Conservation (phyloP, 2,329 filamentous ascomycete genomes). For the Pestalotiopsis fici region DNA sequence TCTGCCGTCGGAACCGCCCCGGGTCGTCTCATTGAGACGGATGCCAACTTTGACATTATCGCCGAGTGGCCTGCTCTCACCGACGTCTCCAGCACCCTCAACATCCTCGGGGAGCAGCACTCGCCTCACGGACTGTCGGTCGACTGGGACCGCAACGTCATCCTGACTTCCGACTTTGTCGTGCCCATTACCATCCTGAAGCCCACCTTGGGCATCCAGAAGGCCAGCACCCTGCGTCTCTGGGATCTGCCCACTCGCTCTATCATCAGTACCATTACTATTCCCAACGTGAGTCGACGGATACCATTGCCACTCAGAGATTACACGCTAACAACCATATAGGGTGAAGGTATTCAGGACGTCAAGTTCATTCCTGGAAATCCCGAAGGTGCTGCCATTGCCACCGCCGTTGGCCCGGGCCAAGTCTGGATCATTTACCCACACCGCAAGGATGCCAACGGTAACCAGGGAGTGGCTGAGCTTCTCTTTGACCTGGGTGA, state of each 20-base stretch:
- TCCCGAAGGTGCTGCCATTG: conserved; percentile 57
- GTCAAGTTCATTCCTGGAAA: conserved; percentile 67
- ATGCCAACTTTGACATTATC: conserved; percentile 60
- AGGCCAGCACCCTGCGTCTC: conserved; percentile 59
- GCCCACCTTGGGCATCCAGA: conserved; percentile 53
- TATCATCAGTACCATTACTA: conserved; percentile 62
- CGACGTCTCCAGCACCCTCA: conserved; percentile 52
- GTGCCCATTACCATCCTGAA: conserved; percentile 63
- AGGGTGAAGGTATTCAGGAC: conserved; percentile 60
- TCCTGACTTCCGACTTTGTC: conserved; percentile 64
- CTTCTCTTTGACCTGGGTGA: conserved; percentile 59
- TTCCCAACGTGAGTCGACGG: conserved; percentile 47
- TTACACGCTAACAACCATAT: background rate
- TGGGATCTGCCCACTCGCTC: conserved; percentile 55
- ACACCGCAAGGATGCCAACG: conserved; percentile 53
- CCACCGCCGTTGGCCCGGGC: conserved; percentile 60
- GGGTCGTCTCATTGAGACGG: conserved; percentile 62
- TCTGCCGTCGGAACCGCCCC: conserved; percentile 58
- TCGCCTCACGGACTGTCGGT: conserved; percentile 60
- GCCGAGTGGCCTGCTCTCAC: conserved; percentile 56
- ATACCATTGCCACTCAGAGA: too few species aligned
- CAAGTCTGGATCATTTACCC: conserved; percentile 69
- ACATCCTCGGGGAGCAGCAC: conserved; percentile 62
- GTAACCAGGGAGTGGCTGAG: conserved; percentile 58
- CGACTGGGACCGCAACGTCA: conserved; percentile 58